phyloP scores from a whole-genome alignment of 2,329 filamentous ascomycete genomes.

The Talaromyces sp. region DNA sequence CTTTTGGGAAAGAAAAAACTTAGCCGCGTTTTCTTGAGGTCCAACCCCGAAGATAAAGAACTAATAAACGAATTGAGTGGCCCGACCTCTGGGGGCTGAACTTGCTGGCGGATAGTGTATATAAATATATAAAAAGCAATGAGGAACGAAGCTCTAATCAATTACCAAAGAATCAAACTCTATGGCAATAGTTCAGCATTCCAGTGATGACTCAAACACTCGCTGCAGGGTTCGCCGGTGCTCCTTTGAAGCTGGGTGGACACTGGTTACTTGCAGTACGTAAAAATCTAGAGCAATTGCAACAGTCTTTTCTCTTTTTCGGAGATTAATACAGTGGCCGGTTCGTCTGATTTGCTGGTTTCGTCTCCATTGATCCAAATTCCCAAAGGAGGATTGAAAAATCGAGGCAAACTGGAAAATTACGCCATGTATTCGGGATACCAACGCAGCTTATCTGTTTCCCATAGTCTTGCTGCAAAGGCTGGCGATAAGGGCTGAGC shows the following conservation, averaged over 20 bases:
- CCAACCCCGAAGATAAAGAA: constrained; percentile 1
- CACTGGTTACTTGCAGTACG: not conserved
- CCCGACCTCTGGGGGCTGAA: not conserved
- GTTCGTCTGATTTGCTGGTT: not conserved
- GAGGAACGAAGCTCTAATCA: not conserved
- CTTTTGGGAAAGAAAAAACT: constrained; percentile 10
- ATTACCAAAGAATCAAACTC: not conserved
- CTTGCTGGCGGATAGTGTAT: no score
- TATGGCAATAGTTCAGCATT: not conserved
- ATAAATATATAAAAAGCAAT: not conserved
- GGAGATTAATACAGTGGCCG: not conserved
- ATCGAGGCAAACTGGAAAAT: not conserved
- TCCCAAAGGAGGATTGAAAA: not conserved
- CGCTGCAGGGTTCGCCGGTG: not conserved
- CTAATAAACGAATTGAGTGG: not conserved
- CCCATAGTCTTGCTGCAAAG: no score
- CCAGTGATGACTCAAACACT: not conserved
- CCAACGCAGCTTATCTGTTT: not conserved
- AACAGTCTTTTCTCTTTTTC: not conserved
- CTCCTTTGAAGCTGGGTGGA: constrained; percentile 1
- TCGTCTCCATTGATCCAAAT: not conserved
- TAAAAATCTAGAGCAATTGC: constrained; percentile 1
- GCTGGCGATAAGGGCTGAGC: constrained; percentile 9
- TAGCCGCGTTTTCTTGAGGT: constrained; percentile 1
- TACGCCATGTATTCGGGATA: constrained; percentile 7